Evolutionary conservation across 164 flowering plant genomes (phyloP).

Genomic region (Akebia trifoliata): DNA sequence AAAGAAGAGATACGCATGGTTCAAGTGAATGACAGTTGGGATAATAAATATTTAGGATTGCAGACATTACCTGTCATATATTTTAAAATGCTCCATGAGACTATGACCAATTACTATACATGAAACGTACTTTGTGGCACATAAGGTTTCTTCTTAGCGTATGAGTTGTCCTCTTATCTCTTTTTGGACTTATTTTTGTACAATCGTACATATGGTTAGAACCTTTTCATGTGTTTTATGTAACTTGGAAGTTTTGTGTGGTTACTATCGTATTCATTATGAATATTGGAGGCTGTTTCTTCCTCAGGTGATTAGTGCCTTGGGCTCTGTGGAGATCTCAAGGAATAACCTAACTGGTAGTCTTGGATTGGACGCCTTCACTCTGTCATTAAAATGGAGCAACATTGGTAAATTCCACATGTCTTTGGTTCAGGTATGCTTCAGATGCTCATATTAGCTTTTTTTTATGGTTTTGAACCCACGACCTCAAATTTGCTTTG

Average conservation of each 20-base stretch:
- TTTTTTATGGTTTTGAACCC: too few species aligned
- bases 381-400: constrained; percentile 79
- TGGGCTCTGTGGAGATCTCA: constrained; percentile 45
- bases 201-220: constrained; percentile 1
- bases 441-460: background rate
- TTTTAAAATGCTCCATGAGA: too few species aligned
- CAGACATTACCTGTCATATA: background rate
- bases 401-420: constrained; percentile 65
- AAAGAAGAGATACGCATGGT: background rate
- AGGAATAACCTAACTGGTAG: constrained; percentile 62
- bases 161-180: background rate
- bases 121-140: background rate
- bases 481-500: background rate
- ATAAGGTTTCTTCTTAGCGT: background rate
- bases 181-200: background rate
- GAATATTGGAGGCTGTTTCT: background rate
- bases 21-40: background rate
- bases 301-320: constrained; percentile 53
- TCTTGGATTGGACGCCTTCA: constrained; percentile 54
- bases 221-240: background rate
- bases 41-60: background rate
- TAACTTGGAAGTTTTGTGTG: background rate
- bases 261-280: background rate
- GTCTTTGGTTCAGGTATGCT: constrained; percentile 67
- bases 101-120: background rate